Evolutionary conservation across 306 rosid genomes (phyloP), one percentile per base, ranked within the genome.

Genomic region (Ammopiptanthus mongolicus): DNA sequence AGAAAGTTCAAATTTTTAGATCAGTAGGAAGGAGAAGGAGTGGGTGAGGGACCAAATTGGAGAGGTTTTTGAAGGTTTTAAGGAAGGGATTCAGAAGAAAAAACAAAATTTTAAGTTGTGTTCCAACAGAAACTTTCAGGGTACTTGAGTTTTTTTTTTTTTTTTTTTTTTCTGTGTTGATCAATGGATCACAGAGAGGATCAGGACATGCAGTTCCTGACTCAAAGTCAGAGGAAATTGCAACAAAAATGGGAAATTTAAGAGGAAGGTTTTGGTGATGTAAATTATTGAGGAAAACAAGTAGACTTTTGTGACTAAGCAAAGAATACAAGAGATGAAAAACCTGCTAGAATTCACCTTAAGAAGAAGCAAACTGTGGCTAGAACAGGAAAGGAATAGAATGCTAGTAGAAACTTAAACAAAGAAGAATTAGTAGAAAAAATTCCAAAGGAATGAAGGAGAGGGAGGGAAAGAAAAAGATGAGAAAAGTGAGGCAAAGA

Each of bases 401-500:
- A 74, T 63, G 79, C 47, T 41, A 74, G 80, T 25, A 23, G 62
- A 39, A 72, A 56, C 73, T 62, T 8, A 71, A 67, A 62, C 69
- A 71, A 74, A 78, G 59, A 41, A 78, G 74, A 79, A 79, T 73
- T 28, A 19, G 57, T 68, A 63, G 62, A 34, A 78, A 71, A 60
- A 57, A 42, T 41, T 53, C 52, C 68, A 74, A 82, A 37, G 77
- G 71, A 78, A 81, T 74, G 81, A 68, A 65, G 71, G 81, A 78
- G 83, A 63, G 61, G 42, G 83, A 62, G 61, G 25, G 55, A 31
- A 60, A 23, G 17, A 81, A 67, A 63, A 73, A 67, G 75, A 71
- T 34, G 67, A 71, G 61, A 59, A 80, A 86, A 87, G 93, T 62
- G 81, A 84, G 76, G 82, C 74, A 81, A 93, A 89, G 97, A 91